Base-by-base conservation (phyloP, 1,284 basidiomycete genomes). In the Inonotus obliquus region DNA sequence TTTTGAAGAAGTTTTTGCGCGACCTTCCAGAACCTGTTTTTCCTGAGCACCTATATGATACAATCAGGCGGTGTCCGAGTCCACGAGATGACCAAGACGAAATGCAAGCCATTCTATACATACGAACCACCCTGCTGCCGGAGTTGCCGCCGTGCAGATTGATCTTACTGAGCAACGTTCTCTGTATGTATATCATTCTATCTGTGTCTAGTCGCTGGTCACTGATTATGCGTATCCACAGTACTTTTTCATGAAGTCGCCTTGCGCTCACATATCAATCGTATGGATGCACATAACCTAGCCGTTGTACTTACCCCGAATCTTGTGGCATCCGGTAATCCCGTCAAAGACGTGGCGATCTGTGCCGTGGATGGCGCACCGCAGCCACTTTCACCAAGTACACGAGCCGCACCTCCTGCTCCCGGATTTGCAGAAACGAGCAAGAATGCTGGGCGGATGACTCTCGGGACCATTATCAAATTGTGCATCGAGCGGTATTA, bases 201-300 rank as follows among this genome's bases (percentile, higher is more conserved):
- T 21, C 29, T 41, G 14, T 57, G 56, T 52, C 35, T 17, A 21
- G 5, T 53, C 61, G 61, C 9, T 51, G 21, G 38, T 41, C 54
- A 48, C 23, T 55, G 60, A 38, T 45, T n/a, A 52, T 48, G 57
- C 55, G 32, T 23, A 11, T 23, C 13, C 23, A 63, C 4, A 64
- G 92, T 90, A 91, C 78, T 93, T 25, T 77, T 92, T 65, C 87
- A 94, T 66, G 86, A 92, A 62, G 85, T 92, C 5, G 86, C 90
- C 0, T 73, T 86, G 13, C 84, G 83, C 14, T 78, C 85, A 0
- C 74, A 78, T 1, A 75, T 73, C 2, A 94, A 94, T 70, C 79
- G 81, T 55, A 94, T 94, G 91, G 88, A 91, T 68, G 88, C 90
- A 23, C 81, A 87, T 66, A 94, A 94, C 69, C 83, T 94, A 45